Evolutionary conservation across 768 basidiomycete species (phyloP), one percentile per base, ranked within the genome.

Genomic region (Suillus bovinus): DNA sequence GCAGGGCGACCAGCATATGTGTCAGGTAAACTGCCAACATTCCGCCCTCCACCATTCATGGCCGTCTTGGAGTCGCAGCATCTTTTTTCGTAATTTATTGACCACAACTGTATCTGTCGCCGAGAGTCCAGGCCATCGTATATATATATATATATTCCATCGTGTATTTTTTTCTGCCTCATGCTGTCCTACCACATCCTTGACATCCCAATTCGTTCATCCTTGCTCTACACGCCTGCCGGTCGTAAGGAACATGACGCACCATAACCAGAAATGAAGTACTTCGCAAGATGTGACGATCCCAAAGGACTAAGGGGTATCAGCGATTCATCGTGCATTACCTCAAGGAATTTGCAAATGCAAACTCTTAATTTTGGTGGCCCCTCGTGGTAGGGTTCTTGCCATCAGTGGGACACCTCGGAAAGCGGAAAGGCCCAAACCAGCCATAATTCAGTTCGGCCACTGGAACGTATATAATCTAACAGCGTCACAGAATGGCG

Each of bases 1-100:
- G 80, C 72, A 61, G 91, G 86, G 7, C 81, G 87, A 64, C 87
- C 88, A 20, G 91, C 87, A 54, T 83, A 78, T 64, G 79, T 82
- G 49, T 70, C 77, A 0, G 84, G 83, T 36, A 80, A 84, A 66
- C 63, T 80, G 29, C 79, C 81, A n/a, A 63, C 73, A 59, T 73
- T 70, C 27, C 78, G 79, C 36, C 79, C 78, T 20, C 87, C 88
- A 27, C 91, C 91, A 0, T 92, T 88, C 75, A 82, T 90, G 66
- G 87, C 79, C 49, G 79, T 92, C 61, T 77, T 91, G 49, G 78
- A 83, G 57, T 78, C 81, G 65, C 71, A 66, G 52, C 66, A 62
- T 61, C 66, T 58, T 29, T 55, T 71, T 59, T 60, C 63, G 64
- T 75, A 74, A 76, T 62, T 73, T 69, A 67, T 75, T 17, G 20